A percentile compares a stretch with the other conserved stretches of the same genome.
phyloP scores from a whole-genome alignment of 1,284 basidiomycete genomes.

The Sphaerobolus stellatus region DNA sequence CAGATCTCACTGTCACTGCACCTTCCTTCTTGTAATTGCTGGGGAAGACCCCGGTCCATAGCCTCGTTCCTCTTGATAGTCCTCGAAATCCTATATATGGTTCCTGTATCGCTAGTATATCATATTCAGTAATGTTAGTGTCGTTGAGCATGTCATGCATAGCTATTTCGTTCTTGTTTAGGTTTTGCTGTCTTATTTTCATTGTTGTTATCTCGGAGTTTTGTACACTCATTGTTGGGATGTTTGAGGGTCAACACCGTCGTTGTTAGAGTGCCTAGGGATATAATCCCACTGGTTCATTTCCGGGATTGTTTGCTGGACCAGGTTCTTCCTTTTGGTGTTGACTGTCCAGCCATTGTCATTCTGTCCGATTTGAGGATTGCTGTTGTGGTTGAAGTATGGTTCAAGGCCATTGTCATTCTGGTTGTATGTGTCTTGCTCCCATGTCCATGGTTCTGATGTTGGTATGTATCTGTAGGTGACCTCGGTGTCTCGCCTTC shows the following conservation, averaged over 20 bases:
- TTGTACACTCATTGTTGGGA: not conserved
- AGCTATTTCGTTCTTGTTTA: not conserved
- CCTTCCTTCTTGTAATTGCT: not conserved
- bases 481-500: not conserved
- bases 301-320: not conserved
- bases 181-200: not conserved
- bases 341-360: not conserved
- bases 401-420: not conserved
- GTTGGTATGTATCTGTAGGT: not conserved
- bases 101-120: not conserved
- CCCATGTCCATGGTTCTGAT: not conserved
- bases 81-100: not conserved
- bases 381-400: not conserved
- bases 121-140: not conserved
- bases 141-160: not conserved
- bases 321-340: not conserved
- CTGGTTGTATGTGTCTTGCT: no score
- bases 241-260: not conserved
- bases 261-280: not conserved
- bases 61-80: not conserved
- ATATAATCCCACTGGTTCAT: not conserved
- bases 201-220: not conserved
- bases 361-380: no score
- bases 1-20: not conserved
- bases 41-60: not conserved